Percentiles rank a stretch among this genome's conserved stretches.
phyloP scores from a whole-genome alignment of 2,329 filamentous ascomycete genomes.

The Tothia fuscella region DNA sequence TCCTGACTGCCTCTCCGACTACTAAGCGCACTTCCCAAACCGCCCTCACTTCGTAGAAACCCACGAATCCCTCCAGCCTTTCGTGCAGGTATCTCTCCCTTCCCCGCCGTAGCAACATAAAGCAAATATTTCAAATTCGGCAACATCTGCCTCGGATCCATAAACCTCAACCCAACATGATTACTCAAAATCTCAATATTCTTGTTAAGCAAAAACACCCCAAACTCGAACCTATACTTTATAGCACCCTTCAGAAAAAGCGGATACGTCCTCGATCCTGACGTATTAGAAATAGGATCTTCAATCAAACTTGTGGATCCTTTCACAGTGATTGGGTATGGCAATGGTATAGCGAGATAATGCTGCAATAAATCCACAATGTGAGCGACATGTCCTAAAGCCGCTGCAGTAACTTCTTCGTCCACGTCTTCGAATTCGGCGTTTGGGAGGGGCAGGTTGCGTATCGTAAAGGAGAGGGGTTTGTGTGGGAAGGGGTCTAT shows the following conservation, averaged over 20 bases:
- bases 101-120: constrained; percentile 77
- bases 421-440: constrained; percentile 58
- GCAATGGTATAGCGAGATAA: constrained; percentile 67
- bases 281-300: constrained; percentile 50
- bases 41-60: constrained; percentile 20
- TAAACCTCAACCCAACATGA: constrained; percentile 59
- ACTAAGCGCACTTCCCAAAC: constrained; percentile 4
- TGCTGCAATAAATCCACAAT: constrained; percentile 65
- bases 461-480: constrained; percentile 73
- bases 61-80: constrained; percentile 43
- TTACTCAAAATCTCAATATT: constrained; percentile 63
- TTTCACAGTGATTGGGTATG: constrained; percentile 63
- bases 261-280: constrained; percentile 47
- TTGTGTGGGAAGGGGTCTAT: constrained; percentile 55
- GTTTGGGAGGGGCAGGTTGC: constrained; percentile 67
- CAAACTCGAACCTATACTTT: constrained; percentile 90
- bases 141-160: constrained; percentile 84
- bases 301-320: constrained; percentile 65
- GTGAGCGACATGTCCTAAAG: constrained; percentile 67
- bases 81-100: constrained; percentile 44
- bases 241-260: constrained; percentile 60
- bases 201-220: constrained; percentile 92
- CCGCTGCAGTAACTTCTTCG: constrained; percentile 66
- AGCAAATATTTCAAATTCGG: constrained; percentile 90
- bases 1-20: constrained; percentile 2